Evolutionary conservation across 768 basidiomycete species (phyloP), one percentile per base, ranked within the genome.

Genomic region (Steccherinum ochraceum): DNA sequence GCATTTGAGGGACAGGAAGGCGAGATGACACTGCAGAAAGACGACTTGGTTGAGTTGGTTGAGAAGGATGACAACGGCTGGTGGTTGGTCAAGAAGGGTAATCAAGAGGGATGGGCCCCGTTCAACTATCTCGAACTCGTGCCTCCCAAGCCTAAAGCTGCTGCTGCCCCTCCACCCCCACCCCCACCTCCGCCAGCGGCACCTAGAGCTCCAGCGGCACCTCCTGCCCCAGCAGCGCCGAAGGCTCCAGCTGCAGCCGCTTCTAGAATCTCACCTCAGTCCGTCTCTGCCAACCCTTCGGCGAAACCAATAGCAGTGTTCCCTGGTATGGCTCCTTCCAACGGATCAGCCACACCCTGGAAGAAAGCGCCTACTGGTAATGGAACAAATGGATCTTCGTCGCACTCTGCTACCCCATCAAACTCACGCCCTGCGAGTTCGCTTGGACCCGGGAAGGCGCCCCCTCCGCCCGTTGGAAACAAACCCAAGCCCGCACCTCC

Each of bases 61-160:
- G 86, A 95, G 72, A 93, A 96, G 65, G 84, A 86, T 62, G 83
- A 93, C 53, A 95, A 95, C 59, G 96, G 95, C 2, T 99, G 96
- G 96, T 98, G 96, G 95, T 75, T 96, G 25, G 86, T 97, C 51
- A 89, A 86, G 75, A 92, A 87, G 67, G 78, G 75, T 48, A 79
- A 78, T 2, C 69, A 72, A 16, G 93, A 97, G 64, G 96, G 92
- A 12, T 99, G 94, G 93, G 92, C 94, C 18, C 96, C 96, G 2
- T 84, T 86, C 57, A 93, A 92, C 66, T 96, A 93, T 62, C 81
- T 95, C 5, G 93, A 96, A 64, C 76, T 86, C 26, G 79, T 86
- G 3, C 83, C 84, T 16, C 79, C 79, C 19, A 81, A 78, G 56
- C 76, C 82, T 2, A 81, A 80, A 40, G 76, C 84, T 1, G 71